Base-by-base conservation (phyloP, 495 filamentous ascomycete species). In the Hypomontagnella monticulosa region DNA sequence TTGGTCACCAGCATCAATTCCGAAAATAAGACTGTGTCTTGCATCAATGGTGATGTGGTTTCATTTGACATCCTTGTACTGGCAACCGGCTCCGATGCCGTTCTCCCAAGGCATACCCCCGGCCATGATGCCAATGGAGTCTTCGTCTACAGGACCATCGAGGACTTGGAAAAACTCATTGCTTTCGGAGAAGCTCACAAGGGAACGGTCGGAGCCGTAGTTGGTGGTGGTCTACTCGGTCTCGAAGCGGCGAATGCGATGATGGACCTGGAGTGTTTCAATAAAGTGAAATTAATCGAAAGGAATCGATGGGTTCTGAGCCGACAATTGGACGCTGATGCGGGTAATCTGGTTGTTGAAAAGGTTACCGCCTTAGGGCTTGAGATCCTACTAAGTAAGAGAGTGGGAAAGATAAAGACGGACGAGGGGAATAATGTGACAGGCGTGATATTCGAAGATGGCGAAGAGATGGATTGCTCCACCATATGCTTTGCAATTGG, bases 231-330 rank as follows among this genome's bases (percentile, higher is more conserved):
- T 0, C 70, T 98, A 23, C 79, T 98, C 0, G 94, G 94, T 0
- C 84, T 98, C 0, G 94, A 98, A 81, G 94, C 94, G 20, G 94
- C 94, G 33, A 96, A 97, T 68, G 94, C 94, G 0, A 91, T 98
- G 91, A 91, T 93, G 78, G 94, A 97, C 72, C 77, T 98, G 12
- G 79, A 90, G 67, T 86, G 87, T 34, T 97, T 91, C 73, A 83
- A 81, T 0, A 86, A 86, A 40, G 92, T 98, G 43, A 91, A 88
- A 61, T 79, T 98, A 9, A 88, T 98, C 57, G 94, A 98, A 76
- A 85, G 93, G 49, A 96, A 96, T 71, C 80, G 87, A 66, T 98
- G 93, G 92, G 91, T 97, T 0, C 78, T 98, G 38, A 90, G 88
- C 48, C 82, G 94, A 27, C 94, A 98, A 73, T 80, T 98, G 2